These are phyloP conservation scores for Colletotrichum salicis DNA, from an alignment of 2,329 filamentous ascomycete genomes.

Conservation along the genomic window DNA sequence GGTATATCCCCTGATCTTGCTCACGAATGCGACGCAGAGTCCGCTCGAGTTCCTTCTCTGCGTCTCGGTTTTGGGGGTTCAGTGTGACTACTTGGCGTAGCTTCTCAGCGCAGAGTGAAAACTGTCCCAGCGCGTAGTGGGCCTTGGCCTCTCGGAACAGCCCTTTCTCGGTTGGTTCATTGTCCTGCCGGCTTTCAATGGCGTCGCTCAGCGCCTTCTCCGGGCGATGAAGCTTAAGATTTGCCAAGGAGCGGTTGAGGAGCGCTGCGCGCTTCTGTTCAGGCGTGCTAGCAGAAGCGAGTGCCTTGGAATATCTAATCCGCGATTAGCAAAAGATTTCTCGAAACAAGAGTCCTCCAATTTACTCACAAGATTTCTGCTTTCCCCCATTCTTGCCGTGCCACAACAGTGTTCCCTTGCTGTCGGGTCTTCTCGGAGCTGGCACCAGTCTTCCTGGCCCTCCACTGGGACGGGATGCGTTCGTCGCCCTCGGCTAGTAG, in stretches of 20 bases:
- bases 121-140: conserved; percentile 55
- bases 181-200: conserved; percentile 23
- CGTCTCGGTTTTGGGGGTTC: conserved; percentile 48
- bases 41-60: conserved; percentile 43
- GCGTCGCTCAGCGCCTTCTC: conserved; percentile 47
- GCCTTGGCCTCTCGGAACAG: conserved; percentile 57
- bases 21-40: conserved; percentile 49
- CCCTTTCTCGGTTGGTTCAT: conserved; percentile 51
- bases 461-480: conserved; percentile 54
- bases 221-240: conserved; percentile 43
- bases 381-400: conserved; percentile 40
- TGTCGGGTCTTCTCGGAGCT: conserved; percentile 38
- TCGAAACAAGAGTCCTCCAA: neutral
- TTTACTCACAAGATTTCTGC: conserved; percentile 46
- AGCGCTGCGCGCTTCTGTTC: conserved; percentile 48
- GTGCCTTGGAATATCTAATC: conserved; percentile 50
- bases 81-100: conserved; percentile 45
- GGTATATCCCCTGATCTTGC: conserved; percentile 51
- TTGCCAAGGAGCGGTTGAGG: conserved; percentile 49
- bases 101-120: conserved; percentile 46
- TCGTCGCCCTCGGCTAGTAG: conserved; percentile 48
- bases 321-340: conserved; percentile 18
- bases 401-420: conserved; percentile 49
- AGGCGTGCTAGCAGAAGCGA: conserved; percentile 44
- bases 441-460: conserved; percentile 18